phyloP scores from a whole-genome alignment of 352 stramenopile genomes.

The Globisporangium emineosum region DNA sequence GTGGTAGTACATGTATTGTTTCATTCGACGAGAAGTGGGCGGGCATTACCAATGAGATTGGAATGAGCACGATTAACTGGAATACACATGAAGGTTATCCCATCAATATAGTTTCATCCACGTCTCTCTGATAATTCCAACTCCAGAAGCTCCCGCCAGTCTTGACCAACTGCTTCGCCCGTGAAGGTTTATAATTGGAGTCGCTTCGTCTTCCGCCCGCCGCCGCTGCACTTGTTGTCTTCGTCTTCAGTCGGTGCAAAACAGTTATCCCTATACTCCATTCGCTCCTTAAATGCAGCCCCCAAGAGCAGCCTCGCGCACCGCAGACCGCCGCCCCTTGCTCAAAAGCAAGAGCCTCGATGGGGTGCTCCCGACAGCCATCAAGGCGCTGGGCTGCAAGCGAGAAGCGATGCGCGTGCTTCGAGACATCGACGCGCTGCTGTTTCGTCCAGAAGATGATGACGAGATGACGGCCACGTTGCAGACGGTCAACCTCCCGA shows the following conservation, averaged over 20 bases:
- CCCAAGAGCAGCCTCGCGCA: neutral
- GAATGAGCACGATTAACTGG: neutral
- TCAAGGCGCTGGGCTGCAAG: slow-evolving; percentile 22
- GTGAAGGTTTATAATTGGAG: too few relatives aligned
- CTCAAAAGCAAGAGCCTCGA: slow-evolving; percentile 13
- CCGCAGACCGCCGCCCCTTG: too few relatives aligned
- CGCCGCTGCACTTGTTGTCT: too few relatives aligned
- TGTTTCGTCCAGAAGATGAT: neutral
- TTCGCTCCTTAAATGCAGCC: neutral
- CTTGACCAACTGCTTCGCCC: too few relatives aligned
- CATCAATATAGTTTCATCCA: too few relatives aligned
- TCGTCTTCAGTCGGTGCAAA: too few relatives aligned
- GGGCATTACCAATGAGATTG: neutral
- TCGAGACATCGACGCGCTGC: slow-evolving; percentile 27
- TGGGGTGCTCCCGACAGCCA: slow-evolving; percentile 19
- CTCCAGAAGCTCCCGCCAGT: too few relatives aligned
- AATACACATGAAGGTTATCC: neutral
- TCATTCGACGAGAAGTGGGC: neutral
- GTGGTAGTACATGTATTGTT: slow-evolving; percentile 8
- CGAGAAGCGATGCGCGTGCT: slow-evolving; percentile 21
- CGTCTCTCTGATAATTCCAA: too few relatives aligned
- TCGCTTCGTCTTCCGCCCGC: too few relatives aligned
- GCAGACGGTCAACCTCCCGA: too few relatives aligned
- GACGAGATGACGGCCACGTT: too few relatives aligned
- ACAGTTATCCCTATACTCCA: too few relatives aligned